Percentiles rank a stretch among this genome's conserved stretches.
phyloP scores from a whole-genome alignment of 495 filamentous ascomycete species.

The Neurospora sublineolata region DNA sequence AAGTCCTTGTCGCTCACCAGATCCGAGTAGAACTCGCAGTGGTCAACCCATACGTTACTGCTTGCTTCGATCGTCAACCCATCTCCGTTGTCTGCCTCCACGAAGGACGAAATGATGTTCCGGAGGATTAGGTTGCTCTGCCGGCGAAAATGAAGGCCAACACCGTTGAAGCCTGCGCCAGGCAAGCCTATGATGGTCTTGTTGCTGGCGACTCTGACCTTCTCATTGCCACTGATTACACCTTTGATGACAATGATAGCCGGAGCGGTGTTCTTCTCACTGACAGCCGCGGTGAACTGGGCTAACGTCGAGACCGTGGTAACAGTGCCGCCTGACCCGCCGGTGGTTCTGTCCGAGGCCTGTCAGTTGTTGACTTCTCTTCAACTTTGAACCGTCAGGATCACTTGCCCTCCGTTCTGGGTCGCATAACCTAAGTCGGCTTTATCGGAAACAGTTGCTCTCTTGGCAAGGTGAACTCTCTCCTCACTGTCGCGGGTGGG shows the following conservation, averaged over 20 bases:
- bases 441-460: background rate
- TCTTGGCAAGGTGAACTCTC: background rate
- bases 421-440: constrained; percentile 6
- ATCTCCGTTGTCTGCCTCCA: constrained; percentile 47
- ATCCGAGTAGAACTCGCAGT: constrained; percentile 52
- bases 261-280: constrained; percentile 25
- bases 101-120: constrained; percentile 49
- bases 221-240: constrained; percentile 30
- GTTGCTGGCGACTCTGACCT: constrained; percentile 40
- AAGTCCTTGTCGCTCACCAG: constrained; percentile 49
- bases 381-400: background rate
- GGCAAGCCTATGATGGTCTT: constrained; percentile 43
- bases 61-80: constrained; percentile 43
- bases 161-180: constrained; percentile 30
- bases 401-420: constrained; percentile 5
- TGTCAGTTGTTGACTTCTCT: background rate
- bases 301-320: constrained; percentile 48
- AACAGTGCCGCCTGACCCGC: constrained; percentile 46
- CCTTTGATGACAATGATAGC: constrained; percentile 41
- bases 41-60: constrained; percentile 59
- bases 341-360: constrained; percentile 33
- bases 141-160: constrained; percentile 37
- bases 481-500: background rate
- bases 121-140: constrained; percentile 47
- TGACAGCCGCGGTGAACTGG: constrained; percentile 38